These are phyloP conservation scores for Xanthoconium stramineum DNA, from an alignment of 768 basidiomycete genomes.

Conservation along the genomic window DNA sequence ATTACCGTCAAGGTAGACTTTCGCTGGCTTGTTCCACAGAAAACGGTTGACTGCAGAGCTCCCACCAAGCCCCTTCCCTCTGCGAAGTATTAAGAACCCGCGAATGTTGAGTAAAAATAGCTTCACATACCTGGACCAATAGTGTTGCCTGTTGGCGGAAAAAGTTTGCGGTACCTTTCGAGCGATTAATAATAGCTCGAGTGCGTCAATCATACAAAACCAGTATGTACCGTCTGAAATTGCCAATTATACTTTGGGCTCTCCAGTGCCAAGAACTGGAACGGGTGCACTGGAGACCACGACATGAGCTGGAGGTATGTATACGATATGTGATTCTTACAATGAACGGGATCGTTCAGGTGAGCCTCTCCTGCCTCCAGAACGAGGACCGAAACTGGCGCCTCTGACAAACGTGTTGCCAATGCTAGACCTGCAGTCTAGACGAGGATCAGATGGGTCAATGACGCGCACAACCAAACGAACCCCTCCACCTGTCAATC, in stretches of 20 bases:
- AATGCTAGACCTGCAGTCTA: background rate
- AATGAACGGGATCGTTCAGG: background rate
- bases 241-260: background rate
- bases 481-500: background rate
- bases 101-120: background rate
- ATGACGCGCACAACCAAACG: background rate
- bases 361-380: background rate
- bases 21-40: slow-evolving; percentile 2
- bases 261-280: background rate
- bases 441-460: background rate
- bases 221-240: background rate
- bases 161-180: background rate
- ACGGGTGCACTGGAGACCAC: background rate
- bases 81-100: background rate
- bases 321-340: background rate
- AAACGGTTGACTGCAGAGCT: background rate
- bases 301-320: background rate
- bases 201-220: background rate
- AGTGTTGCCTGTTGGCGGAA: background rate
- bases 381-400: background rate
- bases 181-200: background rate
- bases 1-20: background rate
- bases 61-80: background rate
- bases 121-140: background rate
- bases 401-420: background rate